Conservation (phyloP, 441 rosid genomes). For the Populus tomentosa region DNA sequence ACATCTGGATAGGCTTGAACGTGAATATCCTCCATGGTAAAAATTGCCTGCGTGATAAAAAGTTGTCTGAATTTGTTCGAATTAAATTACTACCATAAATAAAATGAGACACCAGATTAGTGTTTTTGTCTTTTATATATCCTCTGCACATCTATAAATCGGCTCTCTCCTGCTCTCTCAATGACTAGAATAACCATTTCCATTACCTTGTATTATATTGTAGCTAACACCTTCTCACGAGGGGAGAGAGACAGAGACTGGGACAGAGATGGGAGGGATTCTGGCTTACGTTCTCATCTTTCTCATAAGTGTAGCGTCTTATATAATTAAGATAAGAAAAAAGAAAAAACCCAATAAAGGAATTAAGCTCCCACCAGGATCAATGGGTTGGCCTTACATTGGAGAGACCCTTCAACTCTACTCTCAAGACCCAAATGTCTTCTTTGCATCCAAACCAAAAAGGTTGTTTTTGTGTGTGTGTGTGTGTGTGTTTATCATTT, state of each 20-base stretch:
- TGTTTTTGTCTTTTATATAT: background rate
- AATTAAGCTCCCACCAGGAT: conserved; percentile 80
- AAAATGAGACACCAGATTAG: background rate
- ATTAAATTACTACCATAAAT: no score
- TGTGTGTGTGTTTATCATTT: background rate
- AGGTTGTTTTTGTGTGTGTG: conserved; percentile 39
- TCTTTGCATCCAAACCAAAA: conserved; percentile 67
- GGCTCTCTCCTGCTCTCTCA: background rate
- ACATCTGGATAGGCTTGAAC: background rate
- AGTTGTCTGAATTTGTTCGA: no score
- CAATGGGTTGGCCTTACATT: conserved; percentile 86
- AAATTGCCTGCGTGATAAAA: background rate
- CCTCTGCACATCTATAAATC: conserved; percentile 21
- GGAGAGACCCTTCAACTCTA: conserved; percentile 93
- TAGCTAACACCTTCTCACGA: background rate
- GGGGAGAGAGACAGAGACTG: background rate
- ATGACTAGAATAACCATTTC: conserved; percentile 1
- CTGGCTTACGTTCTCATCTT: conserved; percentile 22
- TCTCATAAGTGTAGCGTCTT: conserved; percentile 22
- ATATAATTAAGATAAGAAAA: conserved; percentile 17
- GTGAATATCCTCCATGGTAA: background rate
- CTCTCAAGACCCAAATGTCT: conserved; percentile 78
- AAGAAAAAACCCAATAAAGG: conserved; percentile 18
- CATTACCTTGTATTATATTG: conserved; percentile 10
- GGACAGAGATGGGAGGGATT: conserved; percentile 26